Conservation (phyloP, 306 rosid genomes). For the Quercus alba region DNA sequence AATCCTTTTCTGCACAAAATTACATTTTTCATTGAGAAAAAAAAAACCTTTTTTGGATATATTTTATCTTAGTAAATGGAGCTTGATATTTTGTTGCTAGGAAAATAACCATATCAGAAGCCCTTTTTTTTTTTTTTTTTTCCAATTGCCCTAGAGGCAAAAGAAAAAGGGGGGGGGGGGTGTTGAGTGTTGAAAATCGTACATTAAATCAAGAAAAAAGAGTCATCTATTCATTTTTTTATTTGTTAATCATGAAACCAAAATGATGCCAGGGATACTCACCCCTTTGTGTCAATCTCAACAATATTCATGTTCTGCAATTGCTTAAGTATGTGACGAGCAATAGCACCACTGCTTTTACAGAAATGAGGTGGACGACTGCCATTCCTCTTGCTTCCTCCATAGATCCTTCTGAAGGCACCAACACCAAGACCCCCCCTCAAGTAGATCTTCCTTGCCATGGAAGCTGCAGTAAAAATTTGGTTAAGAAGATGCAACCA, state of each 20-base stretch:
- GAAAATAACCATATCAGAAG: neutral
- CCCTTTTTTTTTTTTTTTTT: neutral
- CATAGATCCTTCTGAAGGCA: constrained; percentile 64
- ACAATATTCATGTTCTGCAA: constrained; percentile 52
- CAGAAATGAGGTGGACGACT: constrained; percentile 81
- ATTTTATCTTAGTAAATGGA: too few relatives aligned
- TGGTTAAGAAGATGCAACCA: neutral
- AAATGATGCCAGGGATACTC: constrained; percentile 1
- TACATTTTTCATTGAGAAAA: too few relatives aligned
- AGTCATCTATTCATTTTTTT: too few relatives aligned
- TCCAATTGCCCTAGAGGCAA: too few relatives aligned
- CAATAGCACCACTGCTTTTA: constrained; percentile 67
- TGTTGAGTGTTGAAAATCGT: too few relatives aligned
- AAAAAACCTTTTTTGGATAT: too few relatives aligned
- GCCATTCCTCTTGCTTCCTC: constrained; percentile 80
- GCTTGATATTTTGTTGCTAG: too few relatives aligned
- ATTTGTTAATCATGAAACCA: neutral
- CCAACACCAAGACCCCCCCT: constrained; percentile 88
- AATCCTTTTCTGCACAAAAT: too few relatives aligned
- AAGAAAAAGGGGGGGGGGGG: accelerated
- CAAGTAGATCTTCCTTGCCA: constrained; percentile 79
- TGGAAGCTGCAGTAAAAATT: constrained; percentile 47
- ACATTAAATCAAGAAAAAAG: too few relatives aligned
- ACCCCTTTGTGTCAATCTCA: constrained; percentile 67
- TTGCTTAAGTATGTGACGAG: constrained; percentile 67